phyloP scores from a whole-genome alignment of 495 filamentous ascomycete genomes.

The Pyrenula massariospora region DNA sequence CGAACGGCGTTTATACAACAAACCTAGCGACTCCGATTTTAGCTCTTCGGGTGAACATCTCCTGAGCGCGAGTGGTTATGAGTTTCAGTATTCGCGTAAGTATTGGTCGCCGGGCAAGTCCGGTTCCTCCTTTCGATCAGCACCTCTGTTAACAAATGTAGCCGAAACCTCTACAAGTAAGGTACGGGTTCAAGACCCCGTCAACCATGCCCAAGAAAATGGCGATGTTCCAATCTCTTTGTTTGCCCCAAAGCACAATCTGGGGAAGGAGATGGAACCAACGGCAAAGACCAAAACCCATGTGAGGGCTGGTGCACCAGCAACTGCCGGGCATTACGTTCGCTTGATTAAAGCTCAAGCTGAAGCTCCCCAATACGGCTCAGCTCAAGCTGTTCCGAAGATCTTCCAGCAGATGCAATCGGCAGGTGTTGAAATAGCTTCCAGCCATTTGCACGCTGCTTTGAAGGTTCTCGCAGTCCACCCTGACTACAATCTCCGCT shows the following conservation, averaged over 20 bases:
- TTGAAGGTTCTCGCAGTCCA: constrained; percentile 73
- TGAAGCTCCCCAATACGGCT: constrained; percentile 42
- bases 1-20: no score
- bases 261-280: neutral
- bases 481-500: constrained; percentile 69
- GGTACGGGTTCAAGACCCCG: no score
- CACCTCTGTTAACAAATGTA: no score
- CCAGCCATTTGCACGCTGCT: constrained; percentile 55
- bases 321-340: constrained; percentile 57
- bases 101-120: no score
- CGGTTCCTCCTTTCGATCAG: no score
- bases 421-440: constrained; percentile 45
- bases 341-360: constrained; percentile 62
- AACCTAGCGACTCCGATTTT: no score
- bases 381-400: constrained; percentile 43
- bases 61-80: no score
- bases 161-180: no score
- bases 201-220: no score
- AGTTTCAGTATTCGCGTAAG: no score
- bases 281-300: constrained; percentile 10
- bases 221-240: no score
- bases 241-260: neutral
- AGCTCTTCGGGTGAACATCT: no score
- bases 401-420: constrained; percentile 60
- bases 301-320: constrained; percentile 33